Base-by-base conservation (phyloP, 2,329 filamentous ascomycete genomes). In the Colletotrichum musae region DNA sequence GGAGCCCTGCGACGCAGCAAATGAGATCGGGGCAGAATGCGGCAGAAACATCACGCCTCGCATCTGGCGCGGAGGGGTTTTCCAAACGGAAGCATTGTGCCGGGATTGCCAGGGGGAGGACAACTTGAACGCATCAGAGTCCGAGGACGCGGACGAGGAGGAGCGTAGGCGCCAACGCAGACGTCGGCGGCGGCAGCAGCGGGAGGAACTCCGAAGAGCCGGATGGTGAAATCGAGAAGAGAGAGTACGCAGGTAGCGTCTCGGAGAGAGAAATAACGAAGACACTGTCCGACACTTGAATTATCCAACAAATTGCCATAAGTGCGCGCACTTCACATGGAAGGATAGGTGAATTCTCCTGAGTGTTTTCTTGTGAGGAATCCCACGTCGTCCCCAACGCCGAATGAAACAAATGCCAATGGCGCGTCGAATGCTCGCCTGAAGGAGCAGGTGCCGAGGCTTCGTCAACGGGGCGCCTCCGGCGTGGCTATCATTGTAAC, bases 381-480 rank as follows among this genome's bases (percentile, higher is more conserved):
- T 7, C n/a, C 39, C 7, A 21, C 13, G 7, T 28, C 12, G 10
- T 13, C 28, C 47, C 4, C 5, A 10, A 63, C n/a, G 32, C 12
- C n/a, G 45, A 62, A 51, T 56, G 15, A 51, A 18, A 50, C 15
- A 28, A 45, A 15, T 28, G 5, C 52, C 36, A 39, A 5, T 58
- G 12, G 12, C 18, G 36, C 26, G 6, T 6, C 16, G 12, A 13
- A 18, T 5, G 15, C 7, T 59, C 21, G 13, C 26, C 26, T 39
- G 32, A 59, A 58, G 6, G 4, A 53, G 13, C 13, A 54, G 28
- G 26, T 58, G 53, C 21, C 5, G 39, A 32, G 13, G 36, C 16
- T 43, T 39, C 13, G 6, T 36, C 43, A 51, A 32, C 61, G 48
- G 60, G 32, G 32, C 54, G 61, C 65, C 61, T 21, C 51, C 53